These are phyloP conservation scores for Pisolithus sp. DNA, from an alignment of 768 basidiomycete genomes.

Conservation along the genomic window DNA sequence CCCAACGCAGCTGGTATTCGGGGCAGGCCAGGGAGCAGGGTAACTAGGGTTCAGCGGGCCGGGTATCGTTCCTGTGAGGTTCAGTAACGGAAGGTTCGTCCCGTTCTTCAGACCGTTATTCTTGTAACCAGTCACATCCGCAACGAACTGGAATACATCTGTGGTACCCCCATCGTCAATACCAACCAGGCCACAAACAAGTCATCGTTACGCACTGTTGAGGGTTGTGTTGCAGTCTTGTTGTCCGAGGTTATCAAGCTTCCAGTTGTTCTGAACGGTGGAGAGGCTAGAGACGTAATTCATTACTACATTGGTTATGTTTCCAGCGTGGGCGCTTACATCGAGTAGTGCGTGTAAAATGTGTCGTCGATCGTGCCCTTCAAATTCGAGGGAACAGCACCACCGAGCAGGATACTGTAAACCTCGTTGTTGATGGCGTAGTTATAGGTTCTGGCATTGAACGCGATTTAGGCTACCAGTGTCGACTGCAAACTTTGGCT, in stretches of 20 bases:
- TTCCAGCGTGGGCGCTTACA: constrained; percentile 6
- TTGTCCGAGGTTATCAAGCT: constrained; percentile 53
- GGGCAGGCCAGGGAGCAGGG: constrained; percentile 42
- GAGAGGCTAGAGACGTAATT: constrained; percentile 27
- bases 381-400: constrained; percentile 37
- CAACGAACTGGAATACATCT: constrained; percentile 53
- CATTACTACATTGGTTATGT: neutral
- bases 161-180: neutral
- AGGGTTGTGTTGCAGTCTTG: constrained; percentile 45
- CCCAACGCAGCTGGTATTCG: constrained; percentile 31
- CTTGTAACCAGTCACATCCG: constrained; percentile 38
- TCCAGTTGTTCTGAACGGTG: constrained; percentile 58
- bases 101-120: constrained; percentile 28
- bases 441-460: constrained; percentile 19
- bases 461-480: neutral
- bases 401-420: constrained; percentile 39
- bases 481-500: neutral
- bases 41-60: constrained; percentile 37
- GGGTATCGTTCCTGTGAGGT: constrained; percentile 35
- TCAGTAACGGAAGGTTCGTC: constrained; percentile 28
- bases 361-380: constrained; percentile 42
- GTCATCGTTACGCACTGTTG: constrained; percentile 6
- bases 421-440: constrained; percentile 42
- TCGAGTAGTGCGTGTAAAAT: constrained; percentile 59
- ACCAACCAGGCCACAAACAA: no score